Base-by-base conservation (phyloP, 305 asterid species). In the Rubia peregrina region DNA sequence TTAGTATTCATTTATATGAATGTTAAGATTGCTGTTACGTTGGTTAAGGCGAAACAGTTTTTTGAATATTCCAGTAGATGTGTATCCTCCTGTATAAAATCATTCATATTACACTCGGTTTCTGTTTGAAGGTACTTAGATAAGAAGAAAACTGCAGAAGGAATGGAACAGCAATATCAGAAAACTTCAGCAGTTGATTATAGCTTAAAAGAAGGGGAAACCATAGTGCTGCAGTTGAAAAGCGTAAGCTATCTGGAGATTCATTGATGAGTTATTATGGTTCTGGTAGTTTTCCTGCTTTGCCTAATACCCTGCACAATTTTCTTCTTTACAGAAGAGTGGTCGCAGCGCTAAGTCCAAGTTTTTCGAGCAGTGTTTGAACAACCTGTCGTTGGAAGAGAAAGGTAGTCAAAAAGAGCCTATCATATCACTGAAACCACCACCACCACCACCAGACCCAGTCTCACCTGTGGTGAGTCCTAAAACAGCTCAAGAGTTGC, bases 181-280 rank as follows among this genome's bases (percentile, higher is more conserved):
- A 82, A 87, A 12, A 81, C 86, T 65, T 85, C 92, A 56, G 87
- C 96, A 61, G 85, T 84, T 70, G 98, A 94, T 82, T 94, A 94
- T 76, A 94, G 98, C 78, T 79, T 94, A 66, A 94, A 94, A 85
- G 98, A 94, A 36, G 98, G 98, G 76, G 96, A 90, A 78, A 94
- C 97, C 63, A 73, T 94, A 59, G 90, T 88, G 71, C 96, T 94
- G 77, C 95, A 94, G 80, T 74, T 94, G 51, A 94, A 89, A 77
- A 89, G 79, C 71, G 98, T 91, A 80, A 77, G 75, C 57, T 59
- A 68, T 63, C 73, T 62, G 56, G 19, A 56, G 17, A 68, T 51
- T 59, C 22, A 67, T 73, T 51, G 44, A 14, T 49, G 22, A 26
- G 68, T 49, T 76, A 46, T 16, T 17, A 26, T 59, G 22, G 22